These are phyloP conservation scores for Suillus clintonianus DNA, from an alignment of 768 basidiomycete species.

Conservation along the genomic window DNA sequence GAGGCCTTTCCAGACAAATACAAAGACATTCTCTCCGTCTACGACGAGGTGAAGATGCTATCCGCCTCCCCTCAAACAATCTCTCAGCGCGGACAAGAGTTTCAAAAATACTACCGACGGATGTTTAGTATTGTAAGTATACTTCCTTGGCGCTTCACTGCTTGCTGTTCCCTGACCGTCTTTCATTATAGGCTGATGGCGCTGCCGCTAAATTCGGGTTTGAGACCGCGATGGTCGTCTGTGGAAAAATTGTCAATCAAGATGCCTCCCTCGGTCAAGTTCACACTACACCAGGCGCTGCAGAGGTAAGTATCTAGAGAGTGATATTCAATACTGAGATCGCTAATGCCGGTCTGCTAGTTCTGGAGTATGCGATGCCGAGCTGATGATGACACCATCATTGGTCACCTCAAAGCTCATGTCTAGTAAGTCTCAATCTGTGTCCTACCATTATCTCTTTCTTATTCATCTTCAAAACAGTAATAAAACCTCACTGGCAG, in stretches of 20 bases:
- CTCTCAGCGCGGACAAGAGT: background rate
- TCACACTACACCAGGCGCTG: slow-evolving; percentile 4
- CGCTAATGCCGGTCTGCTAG: background rate
- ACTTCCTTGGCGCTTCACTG: background rate
- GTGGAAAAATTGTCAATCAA: slow-evolving; percentile 10
- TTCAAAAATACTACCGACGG: background rate
- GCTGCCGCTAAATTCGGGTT: slow-evolving; percentile 8
- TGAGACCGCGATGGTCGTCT: slow-evolving; percentile 9
- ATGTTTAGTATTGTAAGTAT: background rate
- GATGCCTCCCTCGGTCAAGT: slow-evolving; percentile 3
- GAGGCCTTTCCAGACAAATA: background rate
- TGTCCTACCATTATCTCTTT: background rate
- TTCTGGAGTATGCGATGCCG: slow-evolving; percentile 10
- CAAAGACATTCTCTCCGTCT: background rate
- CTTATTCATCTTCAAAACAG: background rate
- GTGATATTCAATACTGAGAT: background rate
- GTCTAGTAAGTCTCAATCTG: slow-evolving; percentile 12
- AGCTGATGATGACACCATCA: slow-evolving; percentile 4
- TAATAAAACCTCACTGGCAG: background rate
- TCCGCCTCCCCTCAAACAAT: background rate
- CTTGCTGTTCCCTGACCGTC: background rate
- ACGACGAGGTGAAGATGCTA: background rate
- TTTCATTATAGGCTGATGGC: background rate
- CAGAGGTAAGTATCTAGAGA: background rate
- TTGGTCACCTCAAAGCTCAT: slow-evolving; percentile 12